phyloP scores from a whole-genome alignment of 352 stramenopile genomes.

The Phytophthora rubi region DNA sequence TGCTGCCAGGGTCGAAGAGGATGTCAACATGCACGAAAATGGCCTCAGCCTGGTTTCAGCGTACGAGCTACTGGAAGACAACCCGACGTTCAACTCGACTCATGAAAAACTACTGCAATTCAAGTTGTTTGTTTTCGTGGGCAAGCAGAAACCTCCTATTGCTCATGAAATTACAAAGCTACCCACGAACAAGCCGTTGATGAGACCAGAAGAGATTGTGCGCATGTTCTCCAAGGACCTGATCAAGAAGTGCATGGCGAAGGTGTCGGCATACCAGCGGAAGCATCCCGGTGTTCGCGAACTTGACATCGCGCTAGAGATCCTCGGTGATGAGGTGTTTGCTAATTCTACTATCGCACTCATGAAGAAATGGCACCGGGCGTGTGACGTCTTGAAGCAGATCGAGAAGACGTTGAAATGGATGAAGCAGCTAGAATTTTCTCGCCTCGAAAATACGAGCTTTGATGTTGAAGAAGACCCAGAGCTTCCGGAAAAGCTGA shows the following conservation, averaged over 20 bases:
- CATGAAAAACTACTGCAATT: background rate
- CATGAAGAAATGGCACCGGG: background rate
- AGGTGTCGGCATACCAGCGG: background rate
- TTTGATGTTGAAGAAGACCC: background rate
- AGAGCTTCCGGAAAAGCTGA: background rate
- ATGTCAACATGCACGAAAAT: background rate
- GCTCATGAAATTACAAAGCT: background rate
- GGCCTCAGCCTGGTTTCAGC: background rate
- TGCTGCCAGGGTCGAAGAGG: too few species aligned
- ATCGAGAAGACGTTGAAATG: background rate
- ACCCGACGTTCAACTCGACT: background rate
- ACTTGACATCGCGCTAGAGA: background rate
- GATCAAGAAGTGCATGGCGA: background rate
- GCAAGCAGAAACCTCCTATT: background rate
- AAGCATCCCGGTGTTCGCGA: background rate
- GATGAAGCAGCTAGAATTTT: background rate
- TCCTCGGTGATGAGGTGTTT: background rate
- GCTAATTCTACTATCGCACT: background rate
- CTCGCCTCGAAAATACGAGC: background rate
- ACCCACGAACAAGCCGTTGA: background rate
- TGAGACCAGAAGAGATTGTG: background rate
- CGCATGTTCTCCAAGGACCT: background rate
- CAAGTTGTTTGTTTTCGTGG: background rate
- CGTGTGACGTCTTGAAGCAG: background rate
- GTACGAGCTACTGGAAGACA: background rate